These are phyloP conservation scores for Globisporangium middletonii DNA, from an alignment of 352 stramenopile species.

Conservation along the genomic window DNA sequence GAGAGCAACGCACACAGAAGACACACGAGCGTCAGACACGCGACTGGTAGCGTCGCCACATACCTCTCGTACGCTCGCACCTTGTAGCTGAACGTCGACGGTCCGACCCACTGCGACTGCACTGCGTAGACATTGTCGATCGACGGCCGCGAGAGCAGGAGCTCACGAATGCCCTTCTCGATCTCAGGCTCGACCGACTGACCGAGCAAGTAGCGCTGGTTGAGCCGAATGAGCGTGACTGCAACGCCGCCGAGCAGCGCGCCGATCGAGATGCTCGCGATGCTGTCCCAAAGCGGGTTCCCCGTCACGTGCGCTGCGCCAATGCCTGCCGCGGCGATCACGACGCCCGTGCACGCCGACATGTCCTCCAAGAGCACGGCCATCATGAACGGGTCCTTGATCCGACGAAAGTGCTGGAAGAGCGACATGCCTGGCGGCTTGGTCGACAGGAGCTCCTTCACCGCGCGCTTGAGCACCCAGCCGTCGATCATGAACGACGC, in stretches of 20 bases:
- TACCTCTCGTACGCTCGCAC: constrained; percentile 16
- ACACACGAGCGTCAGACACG: background rate
- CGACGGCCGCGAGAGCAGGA: constrained; percentile 77
- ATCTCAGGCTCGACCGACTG: constrained; percentile 94
- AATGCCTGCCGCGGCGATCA: constrained; percentile 95
- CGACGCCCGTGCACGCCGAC: constrained; percentile 93
- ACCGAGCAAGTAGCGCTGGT: constrained; percentile 95
- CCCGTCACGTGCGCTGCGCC: constrained; percentile 88
- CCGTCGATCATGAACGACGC: constrained; percentile 95
- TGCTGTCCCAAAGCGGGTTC: constrained; percentile 93
- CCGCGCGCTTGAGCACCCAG: constrained; percentile 91
- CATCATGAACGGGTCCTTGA: constrained; percentile 96
- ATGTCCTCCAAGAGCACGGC: constrained; percentile 96
- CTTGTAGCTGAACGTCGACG: constrained; percentile 98
- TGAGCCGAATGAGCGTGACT: constrained; percentile 91
- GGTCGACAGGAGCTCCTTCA: constrained; percentile 76
- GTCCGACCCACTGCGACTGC: constrained; percentile 97
- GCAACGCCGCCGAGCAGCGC: constrained; percentile 91
- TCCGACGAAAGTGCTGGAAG: constrained; percentile 57
- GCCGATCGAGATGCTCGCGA: constrained; percentile 95
- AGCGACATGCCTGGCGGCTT: constrained; percentile 73
- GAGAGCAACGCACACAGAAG: constrained; percentile 4
- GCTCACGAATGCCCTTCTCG: constrained; percentile 72
- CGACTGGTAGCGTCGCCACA: background rate
- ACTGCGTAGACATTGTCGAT: constrained; percentile 95